Conservation (phyloP, 345 rosid genomes). For the Salix brachista region DNA sequence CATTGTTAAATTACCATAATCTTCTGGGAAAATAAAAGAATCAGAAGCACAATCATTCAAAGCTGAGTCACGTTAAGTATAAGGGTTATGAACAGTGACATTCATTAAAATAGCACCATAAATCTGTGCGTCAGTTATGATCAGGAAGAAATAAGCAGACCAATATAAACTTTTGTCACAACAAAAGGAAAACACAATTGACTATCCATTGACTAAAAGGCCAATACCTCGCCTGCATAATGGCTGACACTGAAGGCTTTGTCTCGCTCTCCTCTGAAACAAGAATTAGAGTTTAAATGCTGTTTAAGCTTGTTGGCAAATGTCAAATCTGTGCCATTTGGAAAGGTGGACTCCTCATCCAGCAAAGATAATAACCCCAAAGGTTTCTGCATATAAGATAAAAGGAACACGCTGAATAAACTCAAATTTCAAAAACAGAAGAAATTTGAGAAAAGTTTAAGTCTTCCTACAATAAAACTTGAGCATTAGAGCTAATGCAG, state of each 20-base stretch:
- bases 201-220: not conserved
- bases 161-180: not conserved
- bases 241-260: constrained; percentile 78
- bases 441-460: not conserved
- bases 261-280: constrained; percentile 76
- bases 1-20: not conserved
- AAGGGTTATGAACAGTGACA: not conserved
- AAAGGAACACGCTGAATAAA: not conserved
- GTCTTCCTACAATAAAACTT: not conserved
- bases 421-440: not conserved
- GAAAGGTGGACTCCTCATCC: constrained; percentile 96
- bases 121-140: not conserved
- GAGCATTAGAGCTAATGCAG: not conserved
- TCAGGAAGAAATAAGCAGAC: not conserved
- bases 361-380: constrained; percentile 82
- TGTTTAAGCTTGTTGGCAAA: constrained; percentile 92
- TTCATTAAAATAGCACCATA: not conserved
- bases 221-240: constrained; percentile 92
- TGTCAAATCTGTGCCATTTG: constrained; percentile 91
- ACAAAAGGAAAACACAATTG: not conserved
- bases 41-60: not conserved
- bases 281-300: constrained; percentile 69
- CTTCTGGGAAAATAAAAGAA: not conserved
- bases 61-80: not conserved
- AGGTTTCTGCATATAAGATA: constrained; percentile 66